Evolutionary conservation across 805 yeast genomes (phyloP).

Genomic region (Sporopachydermia quercuum): DNA sequence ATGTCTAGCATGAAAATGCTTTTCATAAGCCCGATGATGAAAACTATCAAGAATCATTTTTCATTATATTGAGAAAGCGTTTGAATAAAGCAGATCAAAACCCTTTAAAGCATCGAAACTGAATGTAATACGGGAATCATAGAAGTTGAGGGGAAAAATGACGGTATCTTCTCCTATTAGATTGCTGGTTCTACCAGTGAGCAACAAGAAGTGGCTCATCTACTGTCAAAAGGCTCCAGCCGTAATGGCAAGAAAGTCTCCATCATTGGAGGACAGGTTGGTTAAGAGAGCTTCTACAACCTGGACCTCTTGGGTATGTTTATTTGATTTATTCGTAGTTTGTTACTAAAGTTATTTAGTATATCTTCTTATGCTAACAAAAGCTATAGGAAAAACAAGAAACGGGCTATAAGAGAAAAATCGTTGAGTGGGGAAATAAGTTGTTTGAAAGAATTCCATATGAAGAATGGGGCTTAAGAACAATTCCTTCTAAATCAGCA

Average conservation of each 20-base stretch:
- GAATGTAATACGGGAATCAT: no score
- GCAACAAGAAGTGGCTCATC: conserved; percentile 43
- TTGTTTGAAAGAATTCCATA: conserved; percentile 58
- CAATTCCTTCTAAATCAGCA: conserved; percentile 57
- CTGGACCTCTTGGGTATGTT: conserved; percentile 42
- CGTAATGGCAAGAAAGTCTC: conserved; percentile 20
- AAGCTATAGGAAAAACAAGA: conserved; percentile 35
- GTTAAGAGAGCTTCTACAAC: conserved; percentile 34
- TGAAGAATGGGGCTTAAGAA: conserved; percentile 59
- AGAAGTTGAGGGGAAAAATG: no score
- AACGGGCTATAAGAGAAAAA: conserved; percentile 36
- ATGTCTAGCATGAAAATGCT: no score
- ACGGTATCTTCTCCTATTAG: conserved; percentile 29
- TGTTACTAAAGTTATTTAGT: no score
- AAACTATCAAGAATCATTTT: no score
- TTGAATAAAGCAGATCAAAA: no score
- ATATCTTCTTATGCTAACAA: no score
- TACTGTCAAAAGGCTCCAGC: conserved; percentile 43
- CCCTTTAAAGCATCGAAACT: no score
- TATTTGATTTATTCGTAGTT: no score
- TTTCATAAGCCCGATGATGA: no score
- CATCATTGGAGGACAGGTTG: conserved; percentile 25
- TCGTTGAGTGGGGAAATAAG: conserved; percentile 37
- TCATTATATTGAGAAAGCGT: no score
- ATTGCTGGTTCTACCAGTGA: conserved; percentile 58